Evolutionary conservation across 306 rosid species (phyloP).

Genomic region (Cicer chorassanicum): DNA sequence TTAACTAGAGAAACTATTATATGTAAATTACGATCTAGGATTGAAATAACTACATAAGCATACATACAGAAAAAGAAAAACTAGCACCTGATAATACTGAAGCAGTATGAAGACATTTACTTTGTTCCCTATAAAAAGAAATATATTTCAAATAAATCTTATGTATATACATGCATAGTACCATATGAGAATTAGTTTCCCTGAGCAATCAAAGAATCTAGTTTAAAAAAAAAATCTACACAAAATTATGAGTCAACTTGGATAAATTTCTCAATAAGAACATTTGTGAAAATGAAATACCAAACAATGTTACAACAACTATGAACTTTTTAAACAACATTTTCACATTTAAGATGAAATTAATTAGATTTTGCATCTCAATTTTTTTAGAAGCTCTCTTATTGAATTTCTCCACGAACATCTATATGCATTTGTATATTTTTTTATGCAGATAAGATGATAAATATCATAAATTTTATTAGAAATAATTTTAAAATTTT

Average conservation of each 20-base stretch:
- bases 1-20: neutral
- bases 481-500: too few species aligned
- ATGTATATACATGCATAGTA: neutral
- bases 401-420: neutral
- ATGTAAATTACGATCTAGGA: constrained; percentile 6
- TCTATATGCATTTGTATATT: neutral
- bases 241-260: neutral
- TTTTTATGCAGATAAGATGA: too few species aligned
- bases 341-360: neutral
- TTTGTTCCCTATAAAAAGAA: constrained; percentile 54
- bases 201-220: constrained; percentile 11
- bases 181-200: constrained; percentile 10
- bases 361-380: neutral
- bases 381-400: neutral
- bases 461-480: too few species aligned
- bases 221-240: constrained; percentile 25
- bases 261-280: neutral
- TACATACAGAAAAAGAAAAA: constrained; percentile 16
- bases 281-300: neutral
- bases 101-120: constrained; percentile 47
- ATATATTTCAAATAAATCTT: constrained; percentile 27
- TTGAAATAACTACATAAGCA: neutral
- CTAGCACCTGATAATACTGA: constrained; percentile 65
- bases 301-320: neutral
- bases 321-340: too few species aligned